Percentiles rank a stretch among this genome's conserved stretches.
Evolutionary conservation across 495 filamentous ascomycete genomes (phyloP).

Genomic region (Melanomma pulvis-pyrius): DNA sequence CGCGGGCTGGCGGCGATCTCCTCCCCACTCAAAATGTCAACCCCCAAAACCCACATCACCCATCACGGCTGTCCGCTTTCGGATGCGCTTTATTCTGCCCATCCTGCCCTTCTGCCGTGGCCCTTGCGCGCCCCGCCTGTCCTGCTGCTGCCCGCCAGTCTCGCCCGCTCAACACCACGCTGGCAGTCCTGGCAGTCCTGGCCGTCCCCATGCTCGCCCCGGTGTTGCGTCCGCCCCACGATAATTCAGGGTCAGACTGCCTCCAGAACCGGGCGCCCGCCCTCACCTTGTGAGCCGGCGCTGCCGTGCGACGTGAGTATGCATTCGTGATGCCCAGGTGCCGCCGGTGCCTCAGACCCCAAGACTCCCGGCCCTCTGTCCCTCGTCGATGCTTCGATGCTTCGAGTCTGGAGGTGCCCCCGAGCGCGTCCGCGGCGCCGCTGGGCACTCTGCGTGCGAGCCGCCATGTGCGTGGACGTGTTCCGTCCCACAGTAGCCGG

Average conservation of each 20-base stretch:
- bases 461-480: slow-evolving; percentile 36
- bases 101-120: slow-evolving; percentile 33
- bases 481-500: slow-evolving; percentile 22
- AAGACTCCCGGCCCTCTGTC: slow-evolving; percentile 28
- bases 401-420: slow-evolving; percentile 24
- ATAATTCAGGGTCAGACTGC: slow-evolving; percentile 29
- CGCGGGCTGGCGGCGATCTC: slow-evolving; percentile 32
- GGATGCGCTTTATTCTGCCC: slow-evolving; percentile 4
- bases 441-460: slow-evolving; percentile 21
- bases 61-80: slow-evolving; percentile 22
- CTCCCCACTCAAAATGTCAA: slow-evolving; percentile 4
- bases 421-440: slow-evolving; percentile 1
- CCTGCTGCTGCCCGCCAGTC: slow-evolving; percentile 7
- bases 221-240: slow-evolving; percentile 1
- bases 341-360: slow-evolving; percentile 3
- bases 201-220: slow-evolving; percentile 7
- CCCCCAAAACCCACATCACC: slow-evolving; percentile 16
- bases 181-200: too few species aligned
- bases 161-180: slow-evolving; percentile 24
- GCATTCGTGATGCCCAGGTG: slow-evolving; percentile 31
- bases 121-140: slow-evolving; percentile 18
- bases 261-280: slow-evolving; percentile 20
- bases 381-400: slow-evolving; percentile 30
- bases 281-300: slow-evolving; percentile 7
- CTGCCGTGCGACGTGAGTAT: slow-evolving; percentile 32